Percentiles rank a stretch among this genome's conserved stretches.
phyloP scores from a whole-genome alignment of 371 early-diverging fungal species.

The Globomyces sp. region DNA sequence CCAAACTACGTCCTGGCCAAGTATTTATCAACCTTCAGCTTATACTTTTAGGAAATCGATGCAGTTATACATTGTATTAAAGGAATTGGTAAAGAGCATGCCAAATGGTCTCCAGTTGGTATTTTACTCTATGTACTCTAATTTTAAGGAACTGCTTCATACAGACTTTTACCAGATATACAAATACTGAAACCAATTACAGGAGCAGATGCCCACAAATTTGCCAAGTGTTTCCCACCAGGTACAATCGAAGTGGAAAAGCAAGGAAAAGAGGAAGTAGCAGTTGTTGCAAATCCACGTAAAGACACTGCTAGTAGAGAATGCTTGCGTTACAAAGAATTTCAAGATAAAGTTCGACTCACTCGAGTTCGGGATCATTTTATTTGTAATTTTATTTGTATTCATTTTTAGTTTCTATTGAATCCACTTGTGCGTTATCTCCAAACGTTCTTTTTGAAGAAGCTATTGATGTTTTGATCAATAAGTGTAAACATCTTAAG shows the following conservation, averaged over 20 bases:
- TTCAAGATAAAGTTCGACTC: slow-evolving; percentile 87
- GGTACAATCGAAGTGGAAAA: slow-evolving; percentile 86
- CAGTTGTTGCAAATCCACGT: slow-evolving; percentile 88
- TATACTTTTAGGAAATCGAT: not conserved
- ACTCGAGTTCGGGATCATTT: slow-evolving; percentile 93
- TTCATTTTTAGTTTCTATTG: slow-evolving; percentile 47
- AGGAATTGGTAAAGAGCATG: slow-evolving; percentile 95
- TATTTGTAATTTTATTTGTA: slow-evolving; percentile 72
- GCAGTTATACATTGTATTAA: slow-evolving; percentile 89
- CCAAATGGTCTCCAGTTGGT: slow-evolving; percentile 98
- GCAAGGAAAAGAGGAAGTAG: slow-evolving; percentile 67
- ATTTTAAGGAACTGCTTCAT: slow-evolving; percentile 81
- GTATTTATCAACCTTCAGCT: slow-evolving; percentile 51
- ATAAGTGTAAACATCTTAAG: slow-evolving; percentile 63
- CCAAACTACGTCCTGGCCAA: slow-evolving; percentile 95
- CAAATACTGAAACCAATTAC: slow-evolving; percentile 79
- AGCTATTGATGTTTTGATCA: slow-evolving; percentile 72
- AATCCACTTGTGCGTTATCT: slow-evolving; percentile 81
- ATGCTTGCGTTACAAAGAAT: slow-evolving; percentile 91
- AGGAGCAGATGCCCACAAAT: slow-evolving; percentile 84
- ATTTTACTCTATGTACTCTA: not conserved
- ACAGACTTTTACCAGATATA: slow-evolving; percentile 94
- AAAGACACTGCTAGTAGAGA: slow-evolving; percentile 96
- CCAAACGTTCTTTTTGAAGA: slow-evolving; percentile 76
- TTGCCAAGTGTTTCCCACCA: slow-evolving; percentile 85